These are phyloP conservation scores for Globisporangium perplexum DNA, from an alignment of 352 stramenopile genomes.

Conservation along the genomic window DNA sequence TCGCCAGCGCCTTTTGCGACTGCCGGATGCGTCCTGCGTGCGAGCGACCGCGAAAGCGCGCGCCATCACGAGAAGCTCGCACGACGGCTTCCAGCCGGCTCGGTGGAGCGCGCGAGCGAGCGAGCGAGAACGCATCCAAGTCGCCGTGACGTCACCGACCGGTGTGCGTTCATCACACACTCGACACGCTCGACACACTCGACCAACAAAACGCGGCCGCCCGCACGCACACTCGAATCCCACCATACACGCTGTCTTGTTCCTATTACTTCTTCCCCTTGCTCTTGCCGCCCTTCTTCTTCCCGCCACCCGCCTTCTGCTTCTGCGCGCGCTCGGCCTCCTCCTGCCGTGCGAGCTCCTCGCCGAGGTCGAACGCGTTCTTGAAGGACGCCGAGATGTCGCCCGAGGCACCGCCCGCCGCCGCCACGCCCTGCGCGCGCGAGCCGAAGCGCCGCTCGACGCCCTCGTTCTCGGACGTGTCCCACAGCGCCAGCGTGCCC, in stretches of 20 bases:
- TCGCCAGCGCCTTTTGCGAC: no score
- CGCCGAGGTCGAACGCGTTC: slow-evolving; percentile 65
- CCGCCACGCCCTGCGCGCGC: slow-evolving; percentile 41
- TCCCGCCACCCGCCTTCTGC: slow-evolving; percentile 28
- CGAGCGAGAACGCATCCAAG: no score
- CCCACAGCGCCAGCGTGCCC: slow-evolving; percentile 86
- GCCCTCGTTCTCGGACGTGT: slow-evolving; percentile 83
- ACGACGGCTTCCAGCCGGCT: no score
- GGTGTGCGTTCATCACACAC: no score
- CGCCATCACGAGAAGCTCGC: no score
- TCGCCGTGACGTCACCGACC: no score
- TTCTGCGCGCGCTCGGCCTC: slow-evolving; percentile 37
- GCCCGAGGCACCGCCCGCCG: slow-evolving; percentile 13
- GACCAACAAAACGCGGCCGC: no score
- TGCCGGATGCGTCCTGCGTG: no score
- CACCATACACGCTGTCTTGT: not conserved
- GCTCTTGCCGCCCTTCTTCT: slow-evolving; percentile 44
- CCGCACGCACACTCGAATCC: no score
- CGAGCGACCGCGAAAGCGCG: no score
- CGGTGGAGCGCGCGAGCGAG: no score
- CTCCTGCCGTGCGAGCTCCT: slow-evolving; percentile 71
- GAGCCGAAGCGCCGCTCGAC: slow-evolving; percentile 82
- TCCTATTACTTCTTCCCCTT: slow-evolving; percentile 35
- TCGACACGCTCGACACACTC: no score
- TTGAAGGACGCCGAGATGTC: slow-evolving; percentile 74